These are phyloP conservation scores for Uncinocarpus reesii DNA, from an alignment of 2,329 filamentous ascomycete genomes.

Conservation along the genomic window DNA sequence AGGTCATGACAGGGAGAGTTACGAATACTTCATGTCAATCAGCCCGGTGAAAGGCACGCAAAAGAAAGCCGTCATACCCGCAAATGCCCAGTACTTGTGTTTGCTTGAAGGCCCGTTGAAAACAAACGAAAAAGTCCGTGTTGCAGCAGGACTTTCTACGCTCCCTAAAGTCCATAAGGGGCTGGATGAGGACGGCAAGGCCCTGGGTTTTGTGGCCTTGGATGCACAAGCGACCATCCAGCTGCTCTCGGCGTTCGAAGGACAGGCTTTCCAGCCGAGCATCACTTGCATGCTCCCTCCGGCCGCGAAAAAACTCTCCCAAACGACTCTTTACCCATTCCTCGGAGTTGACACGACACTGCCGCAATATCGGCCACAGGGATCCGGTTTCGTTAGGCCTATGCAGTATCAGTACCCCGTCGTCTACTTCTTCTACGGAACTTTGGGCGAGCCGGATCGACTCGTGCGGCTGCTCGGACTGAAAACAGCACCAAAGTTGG, in stretches of 20 bases:
- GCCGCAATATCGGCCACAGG: conserved; percentile 21
- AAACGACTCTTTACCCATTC: conserved; percentile 19
- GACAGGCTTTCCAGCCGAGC: background rate
- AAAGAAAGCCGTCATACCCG: background rate
- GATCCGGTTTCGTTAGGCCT: background rate
- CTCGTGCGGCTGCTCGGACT: background rate
- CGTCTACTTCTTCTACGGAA: conserved; percentile 40
- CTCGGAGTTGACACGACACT: conserved; percentile 23
- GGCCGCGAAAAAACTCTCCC: conserved; percentile 23
- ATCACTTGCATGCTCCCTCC: background rate
- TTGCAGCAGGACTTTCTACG: conserved; percentile 15
- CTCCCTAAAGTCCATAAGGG: conserved; percentile 10
- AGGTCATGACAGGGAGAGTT: conserved; percentile 33
- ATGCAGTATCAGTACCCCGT: conserved; percentile 29
- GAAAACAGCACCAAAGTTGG: background rate
- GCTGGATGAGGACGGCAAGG: background rate
- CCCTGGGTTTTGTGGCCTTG: background rate
- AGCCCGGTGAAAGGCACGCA: background rate
- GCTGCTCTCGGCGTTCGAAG: background rate
- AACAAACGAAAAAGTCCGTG: conserved; percentile 18
- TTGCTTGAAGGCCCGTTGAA: conserved; percentile 20
- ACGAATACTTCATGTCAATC: conserved; percentile 25
- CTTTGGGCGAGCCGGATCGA: conserved; percentile 23
- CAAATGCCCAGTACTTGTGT: conserved; percentile 18
- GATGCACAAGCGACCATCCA: background rate